A percentile compares a stretch with the other conserved stretches of the same genome.
Evolutionary conservation across 163 green algal genomes (phyloP).

Genomic region (Picocystis sp.): DNA sequence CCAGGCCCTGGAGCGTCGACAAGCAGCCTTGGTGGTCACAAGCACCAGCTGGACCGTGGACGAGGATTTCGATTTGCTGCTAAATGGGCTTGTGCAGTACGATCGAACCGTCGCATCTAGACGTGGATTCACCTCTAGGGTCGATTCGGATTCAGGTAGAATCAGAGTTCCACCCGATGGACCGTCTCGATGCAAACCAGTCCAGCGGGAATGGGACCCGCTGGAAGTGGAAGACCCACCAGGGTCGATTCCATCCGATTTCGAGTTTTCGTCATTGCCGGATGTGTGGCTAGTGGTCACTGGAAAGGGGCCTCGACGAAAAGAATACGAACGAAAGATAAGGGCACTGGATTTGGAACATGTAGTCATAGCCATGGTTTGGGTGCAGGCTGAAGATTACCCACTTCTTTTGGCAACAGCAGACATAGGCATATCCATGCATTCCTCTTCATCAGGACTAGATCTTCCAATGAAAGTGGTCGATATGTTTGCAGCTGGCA

Average conservation of each 20-base stretch:
- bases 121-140: background rate
- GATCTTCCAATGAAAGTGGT: conserved; percentile 99
- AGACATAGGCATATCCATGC: conserved; percentile 87
- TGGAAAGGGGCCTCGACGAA: conserved; percentile 54
- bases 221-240: too few species aligned
- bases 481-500: conserved; percentile 76
- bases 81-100: conserved; percentile 58
- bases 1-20: conserved; percentile 1
- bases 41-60: conserved; percentile 93
- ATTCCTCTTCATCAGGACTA: conserved; percentile 74
- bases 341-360: conserved; percentile 28
- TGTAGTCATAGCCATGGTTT: conserved; percentile 67
- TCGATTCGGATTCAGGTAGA: background rate
- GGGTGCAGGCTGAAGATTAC: conserved; percentile 82
- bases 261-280: conserved; percentile 15
- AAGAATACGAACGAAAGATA: conserved; percentile 40
- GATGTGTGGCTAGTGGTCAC: conserved; percentile 66
- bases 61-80: conserved; percentile 87
- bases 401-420: conserved; percentile 59
- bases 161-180: too few species aligned
- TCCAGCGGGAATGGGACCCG: background rate
- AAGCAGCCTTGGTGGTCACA: conserved; percentile 54
- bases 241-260: too few species aligned
- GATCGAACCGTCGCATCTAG: conserved; percentile 22
- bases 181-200: background rate